Evolutionary conservation across 169 alveolate species (phyloP), one percentile per base, ranked within the genome.

Genomic region (Babesia bigemina): DNA sequence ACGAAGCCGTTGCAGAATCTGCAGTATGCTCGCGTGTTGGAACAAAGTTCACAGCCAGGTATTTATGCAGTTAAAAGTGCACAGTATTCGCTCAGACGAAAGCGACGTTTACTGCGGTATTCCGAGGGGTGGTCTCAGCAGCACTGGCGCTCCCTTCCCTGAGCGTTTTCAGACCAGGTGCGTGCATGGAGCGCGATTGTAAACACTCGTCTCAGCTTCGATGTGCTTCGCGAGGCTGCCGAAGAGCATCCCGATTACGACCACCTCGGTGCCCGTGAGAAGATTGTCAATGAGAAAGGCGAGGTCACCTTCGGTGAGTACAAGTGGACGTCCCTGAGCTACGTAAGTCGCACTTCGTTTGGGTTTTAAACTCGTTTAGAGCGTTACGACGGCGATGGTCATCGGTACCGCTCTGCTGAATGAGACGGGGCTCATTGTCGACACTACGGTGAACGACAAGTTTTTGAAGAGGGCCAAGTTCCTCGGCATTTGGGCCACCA

Each of bases 401-500:
- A 66, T 83, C 8, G 90, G 90, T 4, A 74, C 83, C 44, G 90
- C 90, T 12, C 61, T 83, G 29, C 42, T 72, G 42, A 44, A 22
- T 26, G 85, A 83, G 50, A 44, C 69, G 8, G 71, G 70, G 0
- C 58, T 73, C 21, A 16, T 72, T 13, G 66, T 52, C 28, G 83
- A 75, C 29, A 58, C 69, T 12, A 49, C 4, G n/a, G 45, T 75
- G 14, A 66, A 75, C 26, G 72, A 83, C 28, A 39, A 19, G 17
- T 3, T 66, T 0, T 21, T 83, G 33, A 74, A 63, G 22, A 44
- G 36, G 58, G 83, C 78, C 62, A 76, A 84, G 77, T 76, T 86
- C 61, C 53, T 90, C 66, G 94, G 94, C 10, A 83, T 90, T 0
- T 90, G 92, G 92, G 86, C 94, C 7, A 73, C 73, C 70, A 90